Conservation (phyloP, 192 early-diverging fungal genomes). For the Backusella australiensis region DNA sequence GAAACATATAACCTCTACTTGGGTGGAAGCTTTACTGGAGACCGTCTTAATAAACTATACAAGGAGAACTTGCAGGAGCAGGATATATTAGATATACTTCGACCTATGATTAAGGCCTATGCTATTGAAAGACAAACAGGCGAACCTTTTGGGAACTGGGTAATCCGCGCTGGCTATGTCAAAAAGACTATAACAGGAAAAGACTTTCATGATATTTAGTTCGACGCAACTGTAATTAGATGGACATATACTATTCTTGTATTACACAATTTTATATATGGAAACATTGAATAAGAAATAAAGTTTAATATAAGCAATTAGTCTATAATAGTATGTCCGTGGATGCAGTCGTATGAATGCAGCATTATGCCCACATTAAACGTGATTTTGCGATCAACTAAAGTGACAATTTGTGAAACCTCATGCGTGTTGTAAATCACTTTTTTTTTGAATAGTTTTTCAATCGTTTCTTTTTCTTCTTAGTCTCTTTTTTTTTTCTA, state of each 20-base stretch:
- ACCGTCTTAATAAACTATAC: conserved; percentile 89
- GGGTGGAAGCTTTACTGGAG: conserved; percentile 81
- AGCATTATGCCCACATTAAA: too few relatives aligned
- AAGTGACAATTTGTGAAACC: too few relatives aligned
- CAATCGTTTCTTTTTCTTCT: neutral
- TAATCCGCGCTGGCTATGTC: conserved; percentile 80
- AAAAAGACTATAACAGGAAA: conserved; percentile 68
- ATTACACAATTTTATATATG: too few relatives aligned
- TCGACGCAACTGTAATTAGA: neutral
- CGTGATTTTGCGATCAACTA: too few relatives aligned
- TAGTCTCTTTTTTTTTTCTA: neutral
- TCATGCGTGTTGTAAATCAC: too few relatives aligned
- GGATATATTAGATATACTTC: conserved; percentile 78
- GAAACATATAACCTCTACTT: conserved; percentile 95
- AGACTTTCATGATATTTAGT: conserved; percentile 61
- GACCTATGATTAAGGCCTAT: conserved; percentile 79
- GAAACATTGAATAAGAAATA: too few relatives aligned
- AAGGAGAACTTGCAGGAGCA: conserved; percentile 85
- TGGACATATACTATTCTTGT: neutral
- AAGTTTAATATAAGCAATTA: too few relatives aligned
- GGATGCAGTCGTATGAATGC: too few relatives aligned
- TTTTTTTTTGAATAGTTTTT: neutral
- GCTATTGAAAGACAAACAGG: conserved; percentile 63
- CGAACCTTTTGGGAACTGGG: conserved; percentile 94
- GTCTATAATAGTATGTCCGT: too few relatives aligned